Base-by-base conservation (phyloP, 345 rosid species). In the Cardamine occulta region DNA sequence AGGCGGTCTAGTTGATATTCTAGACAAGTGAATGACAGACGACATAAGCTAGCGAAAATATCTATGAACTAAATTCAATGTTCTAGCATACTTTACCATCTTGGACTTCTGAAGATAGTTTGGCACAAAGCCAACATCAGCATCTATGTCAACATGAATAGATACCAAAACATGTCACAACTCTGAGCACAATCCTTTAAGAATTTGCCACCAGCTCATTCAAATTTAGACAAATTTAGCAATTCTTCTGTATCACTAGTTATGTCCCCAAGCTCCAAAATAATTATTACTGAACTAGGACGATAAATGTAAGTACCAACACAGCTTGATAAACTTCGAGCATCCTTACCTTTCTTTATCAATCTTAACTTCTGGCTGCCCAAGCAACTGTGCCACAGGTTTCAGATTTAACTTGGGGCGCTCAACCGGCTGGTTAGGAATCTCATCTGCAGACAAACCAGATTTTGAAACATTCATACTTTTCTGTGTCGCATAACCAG, bases 361-460 rank as follows among this genome's bases (percentile, higher is more conserved):
- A 76, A 63, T 68, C 47, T 74, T 84, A 48, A 77, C 85, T 73
- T 83, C 85, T 67, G 77, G 69, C 65, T 80, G 85, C 72, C 82
- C 89, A 42, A 79, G 35, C 44, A 88, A 86, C 62, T 87, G 92
- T 10, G 88, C 78, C 51, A 88, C 76, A 4, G 91, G 87, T 84
- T 87, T 90, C 63, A 87, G 79, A 80, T 80, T 83, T 75, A 92
- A 70, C 72, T 86, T 92, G 13, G 83, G 89, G 15, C 89, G 87
- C 71, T 86, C 93, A 10, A 82, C 60, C 45, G 80, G 80, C 74
- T 82, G 90, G 83, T 71, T 87, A 53, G 66, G 79, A 71, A 64
- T 78, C 84, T 89, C 96, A 56, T 37, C 40, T 51, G 70, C 82
- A 71, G 82, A 49, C 32, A 70, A 74, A 74, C 68, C 83, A 79